These are phyloP conservation scores for Tulasnella sp. DNA, from an alignment of 768 basidiomycete genomes.

Conservation along the genomic window DNA sequence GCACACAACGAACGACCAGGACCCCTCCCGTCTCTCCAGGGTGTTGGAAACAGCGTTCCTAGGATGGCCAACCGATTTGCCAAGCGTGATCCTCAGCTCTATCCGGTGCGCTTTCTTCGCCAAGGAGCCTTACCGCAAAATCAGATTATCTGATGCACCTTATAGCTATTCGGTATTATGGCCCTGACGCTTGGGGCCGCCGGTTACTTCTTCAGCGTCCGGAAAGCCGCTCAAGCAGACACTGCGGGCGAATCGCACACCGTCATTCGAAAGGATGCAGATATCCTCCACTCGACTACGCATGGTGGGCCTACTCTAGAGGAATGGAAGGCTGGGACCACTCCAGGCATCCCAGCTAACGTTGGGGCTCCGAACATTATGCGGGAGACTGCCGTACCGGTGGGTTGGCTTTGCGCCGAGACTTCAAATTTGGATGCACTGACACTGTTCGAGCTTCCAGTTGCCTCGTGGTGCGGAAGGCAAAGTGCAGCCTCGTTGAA, in stretches of 20 bases:
- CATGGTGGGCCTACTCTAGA: not conserved
- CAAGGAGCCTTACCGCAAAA: too few species aligned
- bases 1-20: not conserved
- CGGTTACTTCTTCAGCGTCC: slow-evolving; percentile 1
- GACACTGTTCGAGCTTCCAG: not conserved
- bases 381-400: not conserved
- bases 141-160: too few species aligned
- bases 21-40: not conserved
- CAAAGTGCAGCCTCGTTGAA: not conserved
- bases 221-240: not conserved
- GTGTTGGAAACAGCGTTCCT: not conserved
- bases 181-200: not conserved
- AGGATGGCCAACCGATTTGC: slow-evolving; percentile 6
- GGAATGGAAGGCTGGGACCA: not conserved
- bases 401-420: not conserved
- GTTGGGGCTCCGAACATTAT: not conserved
- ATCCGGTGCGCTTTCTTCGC: not conserved
- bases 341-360: not conserved
- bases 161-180: slow-evolving; percentile 9
- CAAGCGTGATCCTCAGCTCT: slow-evolving; percentile 9
- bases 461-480: not conserved
- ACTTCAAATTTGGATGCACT: not conserved
- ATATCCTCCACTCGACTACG: not conserved
- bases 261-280: not conserved
- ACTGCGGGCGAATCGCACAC: not conserved